Percentiles rank a stretch among this genome's conserved stretches.
Conservation (phyloP, 192 early-diverging fungal species). For the Paraglomus brasilianum region DNA sequence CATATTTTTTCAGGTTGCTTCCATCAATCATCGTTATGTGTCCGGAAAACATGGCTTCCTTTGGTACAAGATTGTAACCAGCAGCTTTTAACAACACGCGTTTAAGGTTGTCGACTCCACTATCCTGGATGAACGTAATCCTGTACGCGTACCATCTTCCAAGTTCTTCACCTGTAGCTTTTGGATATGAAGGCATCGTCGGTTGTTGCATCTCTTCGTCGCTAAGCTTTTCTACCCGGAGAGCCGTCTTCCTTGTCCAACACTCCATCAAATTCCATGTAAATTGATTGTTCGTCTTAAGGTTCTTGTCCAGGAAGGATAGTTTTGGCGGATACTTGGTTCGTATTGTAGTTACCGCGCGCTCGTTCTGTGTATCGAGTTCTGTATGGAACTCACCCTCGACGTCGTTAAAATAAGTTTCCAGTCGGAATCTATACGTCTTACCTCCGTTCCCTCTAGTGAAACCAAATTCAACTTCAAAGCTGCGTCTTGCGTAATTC, state of each 20-base stretch:
- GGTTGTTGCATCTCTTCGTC: conserved; percentile 32
- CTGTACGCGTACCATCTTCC: conserved; percentile 49
- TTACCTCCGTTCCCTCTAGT: conserved; percentile 12
- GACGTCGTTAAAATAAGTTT: conserved; percentile 41
- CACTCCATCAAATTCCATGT: conserved; percentile 29
- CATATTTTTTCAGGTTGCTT: not conserved
- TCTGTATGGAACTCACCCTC: conserved; percentile 29
- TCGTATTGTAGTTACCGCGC: conserved; percentile 37
- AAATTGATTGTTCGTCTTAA: not conserved
- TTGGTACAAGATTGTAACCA: conserved; percentile 39
- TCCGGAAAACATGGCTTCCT: not conserved
- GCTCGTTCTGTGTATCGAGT: not conserved
- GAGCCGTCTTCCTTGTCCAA: conserved; percentile 39
- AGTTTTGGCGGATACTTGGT: conserved; percentile 43
- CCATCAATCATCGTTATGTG: not conserved
- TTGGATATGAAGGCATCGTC: conserved; percentile 28
- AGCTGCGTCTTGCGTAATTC: conserved; percentile 30
- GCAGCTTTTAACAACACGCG: conserved; percentile 31
- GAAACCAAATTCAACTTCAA: conserved; percentile 34
- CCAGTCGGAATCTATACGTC: conserved; percentile 21
- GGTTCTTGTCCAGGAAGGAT: conserved; percentile 34
- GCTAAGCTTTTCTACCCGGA: not conserved
- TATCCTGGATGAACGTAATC: conserved; percentile 6
- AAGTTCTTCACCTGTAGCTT: conserved; percentile 35
- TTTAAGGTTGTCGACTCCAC: not conserved